Evolutionary conservation across 129 eudicot species (phyloP), one percentile per base, ranked within the genome.

Genomic region (carrot (Daucus carota)): DNA sequence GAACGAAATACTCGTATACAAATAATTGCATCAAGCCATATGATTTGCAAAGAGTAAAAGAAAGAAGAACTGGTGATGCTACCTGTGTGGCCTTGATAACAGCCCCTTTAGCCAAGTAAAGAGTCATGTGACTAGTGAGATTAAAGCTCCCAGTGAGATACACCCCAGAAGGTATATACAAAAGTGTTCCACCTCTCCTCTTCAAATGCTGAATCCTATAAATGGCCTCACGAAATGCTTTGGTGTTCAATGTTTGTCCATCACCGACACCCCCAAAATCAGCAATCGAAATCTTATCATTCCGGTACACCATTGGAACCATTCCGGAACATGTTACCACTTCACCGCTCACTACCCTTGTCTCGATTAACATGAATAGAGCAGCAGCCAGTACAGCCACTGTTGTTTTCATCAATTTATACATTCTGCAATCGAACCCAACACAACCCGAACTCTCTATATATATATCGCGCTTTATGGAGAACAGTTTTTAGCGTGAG

Each of bases 251-350:
- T 38, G 97, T 91, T 60, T 38, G 74, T 15, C 97, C 97, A 63
- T 94, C 98, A 26, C 98, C 98, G 3, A 89, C 96, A 2, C 87
- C 98, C 31, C 98, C 97, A 68, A 87, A 94, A 69, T 94, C 97
- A 41, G 86, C 80, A 76, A 91, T 86, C 8, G 96, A 89, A 72
- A 93, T 90, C 85, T 87, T 87, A 75, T 93, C 92, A 40, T 71
- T 76, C 65, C 97, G 88, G 76, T 93, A 82, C 15, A 77, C 85
- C 93, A 88, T 84, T 44, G 96, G 97, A 22, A 90, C 98, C 14
- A 93, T 82, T 6, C 97, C 96, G 10, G 97, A 87, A 75, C 98
- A 93, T 0, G 97, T 90, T 29, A 69, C 96, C 47, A 70, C 74
- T 31, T 81, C 87, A n/a, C 81, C 90, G 33, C 52, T 76, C 42